Percentiles rank a stretch among this genome's conserved stretches.
These are phyloP conservation scores for Dothideomycetidae sp. DNA, from an alignment of 2,329 filamentous ascomycete species.

Conservation along the genomic window DNA sequence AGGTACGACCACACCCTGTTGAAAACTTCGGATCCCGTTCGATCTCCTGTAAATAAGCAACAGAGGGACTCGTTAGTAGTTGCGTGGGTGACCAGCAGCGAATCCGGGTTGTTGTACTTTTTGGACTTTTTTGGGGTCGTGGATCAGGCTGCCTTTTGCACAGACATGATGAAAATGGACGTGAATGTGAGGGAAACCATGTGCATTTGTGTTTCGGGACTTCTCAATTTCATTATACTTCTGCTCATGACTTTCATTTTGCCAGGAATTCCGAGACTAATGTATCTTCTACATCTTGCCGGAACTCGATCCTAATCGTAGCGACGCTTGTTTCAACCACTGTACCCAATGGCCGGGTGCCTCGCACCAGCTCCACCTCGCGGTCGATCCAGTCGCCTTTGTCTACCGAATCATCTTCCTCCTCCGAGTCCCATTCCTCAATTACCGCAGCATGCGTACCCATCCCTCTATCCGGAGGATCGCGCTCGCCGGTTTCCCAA, in stretches of 20 bases:
- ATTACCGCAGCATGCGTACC: conserved; percentile 25
- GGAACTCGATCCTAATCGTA: conserved; percentile 53
- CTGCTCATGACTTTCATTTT: background rate
- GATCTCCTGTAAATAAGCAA: background rate
- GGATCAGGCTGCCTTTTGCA: too few species aligned
- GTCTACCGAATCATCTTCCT: conserved; percentile 26
- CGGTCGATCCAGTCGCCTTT: conserved; percentile 51
- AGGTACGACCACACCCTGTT: background rate
- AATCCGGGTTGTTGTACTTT: background rate
- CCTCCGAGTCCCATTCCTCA: conserved; percentile 27
- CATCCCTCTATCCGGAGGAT: conserved; percentile 54
- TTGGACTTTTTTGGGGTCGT: background rate
- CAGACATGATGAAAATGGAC: too few species aligned
- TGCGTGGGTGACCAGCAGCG: background rate
- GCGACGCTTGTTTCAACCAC: conserved; percentile 64
- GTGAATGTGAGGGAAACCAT: too few species aligned
- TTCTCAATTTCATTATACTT: too few species aligned
- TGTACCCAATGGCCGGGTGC: conserved; percentile 68
- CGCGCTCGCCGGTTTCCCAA: conserved; percentile 87
- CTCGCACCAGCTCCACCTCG: conserved; percentile 66
- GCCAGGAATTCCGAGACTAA: background rate
- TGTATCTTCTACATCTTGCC: conserved; percentile 7
- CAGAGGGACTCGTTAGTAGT: background rate
- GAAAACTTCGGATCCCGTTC: background rate
- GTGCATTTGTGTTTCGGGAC: too few species aligned